These are phyloP conservation scores for Atkinsonella hypoxylon DNA, from an alignment of 2,329 filamentous ascomycete species.

Conservation along the genomic window DNA sequence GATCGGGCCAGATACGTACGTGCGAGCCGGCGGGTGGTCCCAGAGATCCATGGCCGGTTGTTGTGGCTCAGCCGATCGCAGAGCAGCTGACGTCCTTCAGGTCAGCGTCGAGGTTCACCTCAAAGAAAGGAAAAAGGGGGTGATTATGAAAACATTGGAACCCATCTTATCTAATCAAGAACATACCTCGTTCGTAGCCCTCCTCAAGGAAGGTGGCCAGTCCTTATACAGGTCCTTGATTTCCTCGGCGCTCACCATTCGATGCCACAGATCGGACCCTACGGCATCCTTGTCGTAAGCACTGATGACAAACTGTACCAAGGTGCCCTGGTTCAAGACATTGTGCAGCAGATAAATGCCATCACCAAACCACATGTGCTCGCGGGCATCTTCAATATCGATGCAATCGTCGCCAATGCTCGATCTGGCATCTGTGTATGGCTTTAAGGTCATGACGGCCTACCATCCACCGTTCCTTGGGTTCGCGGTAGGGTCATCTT, in stretches of 20 bases:
- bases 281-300: neutral
- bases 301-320: slow-evolving; percentile 2
- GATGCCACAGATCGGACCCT: neutral
- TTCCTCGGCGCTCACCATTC: neutral
- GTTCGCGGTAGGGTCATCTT: neutral
- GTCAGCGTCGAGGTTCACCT: no score
- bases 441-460: slow-evolving; percentile 2
- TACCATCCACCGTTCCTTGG: slow-evolving; percentile 1
- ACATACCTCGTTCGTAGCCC: slow-evolving; percentile 1
- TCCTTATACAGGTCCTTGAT: neutral
- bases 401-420: neutral
- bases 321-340: neutral
- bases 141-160: no score
- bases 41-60: slow-evolving; percentile 3
- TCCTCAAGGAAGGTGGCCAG: slow-evolving; percentile 1
- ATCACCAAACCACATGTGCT: slow-evolving; percentile 3
- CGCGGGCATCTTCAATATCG: slow-evolving; percentile 1
- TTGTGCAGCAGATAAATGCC: neutral
- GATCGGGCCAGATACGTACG: slow-evolving; percentile 8
- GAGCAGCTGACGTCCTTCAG: neutral
- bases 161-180: neutral
- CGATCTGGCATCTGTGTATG: neutral
- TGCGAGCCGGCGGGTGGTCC: slow-evolving; percentile 7
- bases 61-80: slow-evolving; percentile 1
- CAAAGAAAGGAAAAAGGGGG: no score